A percentile compares a stretch with the other conserved stretches of the same genome.
These are phyloP conservation scores for Rugonectria rugulosa DNA, from an alignment of 2,329 filamentous ascomycete species.

Conservation along the genomic window DNA sequence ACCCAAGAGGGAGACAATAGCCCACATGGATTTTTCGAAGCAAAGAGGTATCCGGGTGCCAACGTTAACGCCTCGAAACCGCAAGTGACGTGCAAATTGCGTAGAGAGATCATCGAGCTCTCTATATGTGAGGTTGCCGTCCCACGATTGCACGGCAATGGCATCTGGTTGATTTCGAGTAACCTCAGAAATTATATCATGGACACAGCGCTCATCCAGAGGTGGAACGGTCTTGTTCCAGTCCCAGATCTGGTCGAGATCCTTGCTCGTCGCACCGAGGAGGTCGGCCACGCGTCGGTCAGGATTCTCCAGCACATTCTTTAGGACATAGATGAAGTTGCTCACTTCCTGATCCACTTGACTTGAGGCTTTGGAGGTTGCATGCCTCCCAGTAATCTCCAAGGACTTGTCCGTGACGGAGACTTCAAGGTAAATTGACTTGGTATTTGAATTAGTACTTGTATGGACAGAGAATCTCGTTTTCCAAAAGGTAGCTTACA, in stretches of 20 bases:
- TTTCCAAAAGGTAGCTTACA: no score
- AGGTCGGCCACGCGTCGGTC: constrained; percentile 19
- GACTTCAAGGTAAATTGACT: constrained; percentile 24
- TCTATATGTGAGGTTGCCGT: no score
- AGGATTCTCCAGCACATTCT: constrained; percentile 22
- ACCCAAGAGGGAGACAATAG: no score
- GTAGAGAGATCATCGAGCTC: no score
- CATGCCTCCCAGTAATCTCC: constrained; percentile 19
- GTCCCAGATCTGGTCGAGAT: constrained; percentile 54
- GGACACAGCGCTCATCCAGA: constrained; percentile 52
- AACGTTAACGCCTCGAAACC: no score
- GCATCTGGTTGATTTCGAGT: no score
- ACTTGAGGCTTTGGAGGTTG: constrained; percentile 11
- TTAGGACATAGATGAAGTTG: constrained; percentile 27
- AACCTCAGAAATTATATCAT: constrained; percentile 54
- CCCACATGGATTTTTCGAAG: no score
- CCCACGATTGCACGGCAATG: no score
- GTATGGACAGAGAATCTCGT: no score
- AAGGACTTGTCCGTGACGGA: constrained; percentile 22
- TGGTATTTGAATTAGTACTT: no score
- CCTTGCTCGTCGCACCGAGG: constrained; percentile 36
- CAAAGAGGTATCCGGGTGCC: no score
- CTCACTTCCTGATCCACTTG: constrained; percentile 22
- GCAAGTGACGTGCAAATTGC: no score
- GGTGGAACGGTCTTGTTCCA: constrained; percentile 55